phyloP scores from a whole-genome alignment of 2,329 filamentous ascomycete genomes.

The Amauroascus verrucosus region DNA sequence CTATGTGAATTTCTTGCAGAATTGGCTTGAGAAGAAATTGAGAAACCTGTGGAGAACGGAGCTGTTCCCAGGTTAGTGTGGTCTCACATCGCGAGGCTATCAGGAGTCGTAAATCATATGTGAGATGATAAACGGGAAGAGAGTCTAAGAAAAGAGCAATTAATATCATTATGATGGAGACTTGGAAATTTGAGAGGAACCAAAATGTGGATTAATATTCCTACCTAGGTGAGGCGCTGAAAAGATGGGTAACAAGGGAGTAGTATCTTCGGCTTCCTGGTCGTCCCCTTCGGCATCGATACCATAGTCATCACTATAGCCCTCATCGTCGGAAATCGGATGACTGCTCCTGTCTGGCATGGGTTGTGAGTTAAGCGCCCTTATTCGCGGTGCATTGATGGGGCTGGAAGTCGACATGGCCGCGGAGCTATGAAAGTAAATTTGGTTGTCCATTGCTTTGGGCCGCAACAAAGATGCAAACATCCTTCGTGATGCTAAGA shows the following conservation, averaged over 20 bases:
- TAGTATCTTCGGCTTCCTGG: slow-evolving; percentile 27
- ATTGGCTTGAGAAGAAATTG: slow-evolving; percentile 94
- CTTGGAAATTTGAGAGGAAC: too few species aligned
- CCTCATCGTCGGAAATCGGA: slow-evolving; percentile 6
- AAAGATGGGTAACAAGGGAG: slow-evolving; percentile 63
- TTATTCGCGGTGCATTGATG: not conserved
- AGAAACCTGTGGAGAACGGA: slow-evolving; percentile 89
- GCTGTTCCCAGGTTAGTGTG: slow-evolving; percentile 84
- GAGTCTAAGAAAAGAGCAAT: slow-evolving; percentile 48
- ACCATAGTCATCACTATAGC: not conserved
- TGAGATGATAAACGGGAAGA: slow-evolving; percentile 79
- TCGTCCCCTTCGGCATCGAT: slow-evolving; percentile 26
- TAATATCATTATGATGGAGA: too few species aligned
- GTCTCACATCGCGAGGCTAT: slow-evolving; percentile 82
- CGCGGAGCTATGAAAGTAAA: not conserved
- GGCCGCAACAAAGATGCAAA: slow-evolving; percentile 3
- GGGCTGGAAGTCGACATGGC: not conserved
- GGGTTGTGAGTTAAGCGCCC: not conserved
- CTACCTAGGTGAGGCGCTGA: slow-evolving; percentile 66
- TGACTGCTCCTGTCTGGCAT: not conserved
- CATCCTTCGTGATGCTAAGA: not conserved
- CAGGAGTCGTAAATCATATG: slow-evolving; percentile 77
- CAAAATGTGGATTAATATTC: slow-evolving; percentile 10
- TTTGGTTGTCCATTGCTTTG: not conserved
- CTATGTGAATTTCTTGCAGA: slow-evolving; percentile 72